Base-by-base conservation (phyloP, 2,329 filamentous ascomycete species). In the Bipolaris zeicola region DNA sequence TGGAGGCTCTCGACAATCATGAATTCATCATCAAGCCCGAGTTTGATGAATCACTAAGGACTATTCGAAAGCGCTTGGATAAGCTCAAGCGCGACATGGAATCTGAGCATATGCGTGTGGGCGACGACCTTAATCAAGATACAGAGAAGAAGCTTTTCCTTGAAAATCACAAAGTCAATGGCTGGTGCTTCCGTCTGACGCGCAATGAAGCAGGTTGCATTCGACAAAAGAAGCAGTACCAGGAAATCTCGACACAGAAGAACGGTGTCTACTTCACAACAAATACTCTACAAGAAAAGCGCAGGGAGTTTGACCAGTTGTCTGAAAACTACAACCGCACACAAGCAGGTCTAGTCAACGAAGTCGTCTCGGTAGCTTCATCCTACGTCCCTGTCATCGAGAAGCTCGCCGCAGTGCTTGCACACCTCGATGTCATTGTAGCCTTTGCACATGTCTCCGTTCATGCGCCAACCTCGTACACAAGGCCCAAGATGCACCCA, bases 21-120 rank as follows among this genome's bases (percentile, higher is more conserved):
- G 95, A 99, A 73, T 99, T 96, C 78, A 94, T 97, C 68, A 99
- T 99, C 83, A 99, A 98, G 78, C 91, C 96, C 0, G 95, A 99
- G 71, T 99, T 97, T 63, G 95, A 99, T 69, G 92, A 97, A 56
- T 85, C 88, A 52, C 81, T 99, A 36, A 87, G 89, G 16, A 87
- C 91, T n/a, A 96, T 99, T 65, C 87, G 91, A 50, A 93, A 91
- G 78, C 95, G 94, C 73, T 86, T 99, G 1, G 94, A 98, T 71
- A 91, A 89, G 70, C 80, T 96, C 26, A 88, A 89, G 61, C 81
- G 87, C 41, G 89, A 93, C 52, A 97, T 99, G 86, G 85, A 93
- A 48, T 82, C 83, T 31, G 94, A 98, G 74, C 95, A 96, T 68
- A 80, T 82, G 48, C 83, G 85, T 28, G 91, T 92, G 0, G 90